These are phyloP conservation scores for Globisporangium orthogonon DNA, from an alignment of 352 stramenopile species.

Conservation along the genomic window DNA sequence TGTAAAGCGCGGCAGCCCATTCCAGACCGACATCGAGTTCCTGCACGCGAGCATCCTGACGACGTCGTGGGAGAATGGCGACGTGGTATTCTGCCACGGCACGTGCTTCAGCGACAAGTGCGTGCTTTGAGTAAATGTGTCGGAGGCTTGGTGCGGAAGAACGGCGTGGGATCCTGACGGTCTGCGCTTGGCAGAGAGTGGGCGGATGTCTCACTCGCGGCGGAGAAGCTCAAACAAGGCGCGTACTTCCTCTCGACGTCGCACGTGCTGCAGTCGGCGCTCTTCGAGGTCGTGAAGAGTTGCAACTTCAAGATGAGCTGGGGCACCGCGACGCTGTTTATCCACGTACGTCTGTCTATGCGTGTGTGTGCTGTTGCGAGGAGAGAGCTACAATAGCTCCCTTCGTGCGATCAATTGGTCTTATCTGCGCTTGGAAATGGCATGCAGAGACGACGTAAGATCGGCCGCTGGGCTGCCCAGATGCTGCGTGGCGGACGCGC, in stretches of 20 bases:
- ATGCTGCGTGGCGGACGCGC: constrained; percentile 77
- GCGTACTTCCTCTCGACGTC: constrained; percentile 82
- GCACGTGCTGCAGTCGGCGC: constrained; percentile 61
- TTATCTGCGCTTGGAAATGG: not conserved
- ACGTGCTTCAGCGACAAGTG: constrained; percentile 83
- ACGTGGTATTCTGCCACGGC: constrained; percentile 80
- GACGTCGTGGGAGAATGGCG: constrained; percentile 62
- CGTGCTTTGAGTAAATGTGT: constrained; percentile 4
- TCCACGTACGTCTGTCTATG: constrained; percentile 54
- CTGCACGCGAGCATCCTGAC: constrained; percentile 57
- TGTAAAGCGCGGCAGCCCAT: constrained; percentile 20
- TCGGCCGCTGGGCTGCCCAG: constrained; percentile 78
- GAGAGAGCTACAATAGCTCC: not conserved
- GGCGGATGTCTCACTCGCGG: constrained; percentile 65
- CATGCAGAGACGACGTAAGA: constrained; percentile 61
- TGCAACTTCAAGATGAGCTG: constrained; percentile 78
- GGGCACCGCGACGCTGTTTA: constrained; percentile 72
- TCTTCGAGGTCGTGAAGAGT: constrained; percentile 82
- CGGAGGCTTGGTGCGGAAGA: no score
- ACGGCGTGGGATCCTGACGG: not conserved
- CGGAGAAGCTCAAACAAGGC: constrained; percentile 81
- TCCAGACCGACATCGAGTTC: constrained; percentile 70
- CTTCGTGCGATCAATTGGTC: not conserved
- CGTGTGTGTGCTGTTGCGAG: not conserved
- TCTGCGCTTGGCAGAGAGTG: constrained; percentile 42